These are phyloP conservation scores for Cymbopogon citratus DNA, from an alignment of 176 grass and related monocot species.

Conservation along the genomic window DNA sequence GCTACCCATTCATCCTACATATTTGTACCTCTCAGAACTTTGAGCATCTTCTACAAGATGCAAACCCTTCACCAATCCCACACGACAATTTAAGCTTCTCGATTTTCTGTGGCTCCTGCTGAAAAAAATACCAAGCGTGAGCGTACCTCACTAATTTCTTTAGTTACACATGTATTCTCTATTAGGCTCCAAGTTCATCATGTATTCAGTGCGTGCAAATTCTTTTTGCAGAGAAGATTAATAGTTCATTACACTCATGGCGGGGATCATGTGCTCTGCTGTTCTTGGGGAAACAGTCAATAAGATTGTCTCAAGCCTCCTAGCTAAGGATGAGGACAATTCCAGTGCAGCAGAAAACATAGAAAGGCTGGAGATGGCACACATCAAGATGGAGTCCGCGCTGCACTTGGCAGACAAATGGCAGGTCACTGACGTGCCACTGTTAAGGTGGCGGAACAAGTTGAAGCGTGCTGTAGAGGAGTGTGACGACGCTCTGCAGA, in stretches of 20 bases:
- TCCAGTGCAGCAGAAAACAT: not conserved
- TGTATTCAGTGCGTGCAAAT: not conserved
- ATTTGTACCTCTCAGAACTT: too few species aligned
- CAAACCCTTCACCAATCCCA: too few species aligned
- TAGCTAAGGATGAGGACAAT: not conserved
- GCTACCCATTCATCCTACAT: too few species aligned
- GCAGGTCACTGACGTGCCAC: not conserved
- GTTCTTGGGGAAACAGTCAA: not conserved
- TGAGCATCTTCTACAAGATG: too few species aligned
- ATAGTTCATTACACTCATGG: not conserved
- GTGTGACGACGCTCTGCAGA: not conserved
- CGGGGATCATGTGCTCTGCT: not conserved
- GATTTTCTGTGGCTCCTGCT: too few species aligned
- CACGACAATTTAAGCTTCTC: too few species aligned
- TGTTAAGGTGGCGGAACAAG: not conserved
- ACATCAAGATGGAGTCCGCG: not conserved
- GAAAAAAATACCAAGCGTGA: too few species aligned
- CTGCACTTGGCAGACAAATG: not conserved
- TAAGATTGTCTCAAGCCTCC: not conserved
- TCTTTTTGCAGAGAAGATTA: not conserved
- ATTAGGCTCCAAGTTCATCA: too few species aligned
- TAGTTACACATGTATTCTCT: too few species aligned
- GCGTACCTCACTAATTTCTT: too few species aligned
- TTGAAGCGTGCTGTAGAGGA: not conserved
- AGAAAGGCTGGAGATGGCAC: conserved; percentile 17